Evolutionary conservation across 2,329 filamentous ascomycete genomes (phyloP), one percentile per base, ranked within the genome.

Genomic region (Ophiostoma tasmaniense): DNA sequence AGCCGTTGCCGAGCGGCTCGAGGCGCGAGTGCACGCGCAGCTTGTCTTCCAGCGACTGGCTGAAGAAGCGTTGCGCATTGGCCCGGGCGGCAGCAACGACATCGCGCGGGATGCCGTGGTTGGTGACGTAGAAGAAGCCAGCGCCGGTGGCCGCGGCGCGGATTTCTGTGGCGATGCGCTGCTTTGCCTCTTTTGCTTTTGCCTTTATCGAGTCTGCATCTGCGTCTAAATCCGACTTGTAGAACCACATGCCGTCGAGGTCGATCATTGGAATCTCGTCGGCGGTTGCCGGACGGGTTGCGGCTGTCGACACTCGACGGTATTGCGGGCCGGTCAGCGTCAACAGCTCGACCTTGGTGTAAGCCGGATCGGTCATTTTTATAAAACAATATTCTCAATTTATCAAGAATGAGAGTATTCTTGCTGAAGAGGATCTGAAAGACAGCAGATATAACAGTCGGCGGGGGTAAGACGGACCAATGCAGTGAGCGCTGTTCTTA

Each of bases 211-310:
- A 25, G 2, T 3, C 22, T 1, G 73, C 10, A 7, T 42, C 35
- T 55, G 78, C 75, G 25, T 37, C 20, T 11, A 35, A 28, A 20
- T 11, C 33, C 64, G 42, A n/a, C 37, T 42, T 30, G 28, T 68
- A 69, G 68, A 82, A 79, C 69, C 79, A 78, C 68, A 77, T 72
- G 14, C 75, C 73, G 0, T 78, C 77, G 7, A 86, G 75, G 72
- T 87, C 83, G 67, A 87, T 83, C 59, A 87, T 74, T 2, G 85
- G 85, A 14, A 87, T 83, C 74, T 87, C 82, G 10, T 76, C 76
- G 0, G 75, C 71, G 1, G 73, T 72, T 2, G 79, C 79, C 66
- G 79, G 76, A 35, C 80, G 78, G 4, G 78, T 75, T 0, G 79
- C 77, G 1, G 76, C 77, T 10, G 70, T 70, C 13, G 78, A 76